Evolutionary conservation across 805 yeast genomes (phyloP).

Genomic region (Sungouiella thailandica): DNA sequence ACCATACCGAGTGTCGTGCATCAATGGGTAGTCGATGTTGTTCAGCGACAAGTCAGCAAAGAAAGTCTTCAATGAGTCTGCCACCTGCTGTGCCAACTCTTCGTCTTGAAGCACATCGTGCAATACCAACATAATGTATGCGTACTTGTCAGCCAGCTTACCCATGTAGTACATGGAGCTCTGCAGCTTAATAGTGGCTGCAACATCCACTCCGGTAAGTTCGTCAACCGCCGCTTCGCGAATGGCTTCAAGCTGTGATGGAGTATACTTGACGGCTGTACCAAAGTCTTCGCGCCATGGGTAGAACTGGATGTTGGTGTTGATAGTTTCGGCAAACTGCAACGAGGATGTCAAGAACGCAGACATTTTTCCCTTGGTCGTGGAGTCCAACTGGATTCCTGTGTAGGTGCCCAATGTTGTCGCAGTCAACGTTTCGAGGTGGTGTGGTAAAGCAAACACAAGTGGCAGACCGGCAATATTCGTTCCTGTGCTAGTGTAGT

Average conservation of each 20-base stretch:
- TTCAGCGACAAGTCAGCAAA: constrained; percentile 37
- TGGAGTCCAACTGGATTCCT: constrained; percentile 44
- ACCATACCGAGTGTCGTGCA: constrained; percentile 50
- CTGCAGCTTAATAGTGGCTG: constrained; percentile 27
- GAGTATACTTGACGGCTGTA: constrained; percentile 31
- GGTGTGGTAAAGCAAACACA: constrained; percentile 69
- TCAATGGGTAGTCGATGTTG: constrained; percentile 44
- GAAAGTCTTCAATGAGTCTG: constrained; percentile 38
- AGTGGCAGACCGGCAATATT: constrained; percentile 47
- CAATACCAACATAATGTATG: constrained; percentile 49
- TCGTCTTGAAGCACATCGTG: constrained; percentile 43
- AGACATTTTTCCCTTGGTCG: constrained; percentile 49
- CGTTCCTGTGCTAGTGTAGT: constrained; percentile 45
- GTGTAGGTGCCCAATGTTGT: constrained; percentile 28
- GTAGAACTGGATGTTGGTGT: constrained; percentile 36
- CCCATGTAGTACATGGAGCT: constrained; percentile 49
- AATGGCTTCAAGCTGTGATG: constrained; percentile 38
- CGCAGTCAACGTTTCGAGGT: constrained; percentile 39
- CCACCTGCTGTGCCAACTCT: constrained; percentile 30
- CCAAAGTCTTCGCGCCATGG: constrained; percentile 40
- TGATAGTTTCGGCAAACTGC: constrained; percentile 34
- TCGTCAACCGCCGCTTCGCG: constrained; percentile 45
- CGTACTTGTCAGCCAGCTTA: constrained; percentile 52
- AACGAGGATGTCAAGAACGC: constrained; percentile 40
- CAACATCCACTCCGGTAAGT: constrained; percentile 39